Percentiles rank a stretch among this genome's conserved stretches.
Evolutionary conservation across 2,329 filamentous ascomycete genomes (phyloP).

Genomic region (Ramularia collo-cygni): DNA sequence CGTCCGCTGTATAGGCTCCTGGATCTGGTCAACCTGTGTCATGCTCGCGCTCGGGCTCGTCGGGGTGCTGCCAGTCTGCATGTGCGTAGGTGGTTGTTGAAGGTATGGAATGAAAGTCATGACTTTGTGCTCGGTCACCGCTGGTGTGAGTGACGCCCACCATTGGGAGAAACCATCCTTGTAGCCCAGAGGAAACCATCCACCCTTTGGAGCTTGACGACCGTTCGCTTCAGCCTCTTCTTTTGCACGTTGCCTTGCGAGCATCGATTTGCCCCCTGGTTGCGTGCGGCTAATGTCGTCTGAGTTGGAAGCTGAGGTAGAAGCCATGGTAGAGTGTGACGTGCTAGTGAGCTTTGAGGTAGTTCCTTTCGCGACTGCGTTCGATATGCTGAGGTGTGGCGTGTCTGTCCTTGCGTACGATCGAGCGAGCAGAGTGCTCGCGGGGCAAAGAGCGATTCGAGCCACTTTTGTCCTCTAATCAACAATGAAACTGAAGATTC

Average conservation of each 20-base stretch:
- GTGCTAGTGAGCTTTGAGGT: background rate
- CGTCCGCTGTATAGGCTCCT: conserved; percentile 37
- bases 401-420: background rate
- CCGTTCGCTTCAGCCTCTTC: conserved; percentile 20
- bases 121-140: conserved; percentile 79
- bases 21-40: conserved; percentile 33
- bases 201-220: conserved; percentile 13
- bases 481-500: too few species aligned
- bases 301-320: conserved; percentile 18
- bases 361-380: too few species aligned
- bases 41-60: conserved; percentile 37
- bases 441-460: conserved; percentile 1
- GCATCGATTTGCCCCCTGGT: conserved; percentile 25
- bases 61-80: conserved; percentile 53
- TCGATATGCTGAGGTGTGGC: too few species aligned
- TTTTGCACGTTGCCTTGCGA: conserved; percentile 29
- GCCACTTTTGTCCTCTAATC: background rate
- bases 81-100: conserved; percentile 61
- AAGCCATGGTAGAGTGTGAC: conserved; percentile 28
- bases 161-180: conserved; percentile 89
- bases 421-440: conserved; percentile 3
- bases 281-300: conserved; percentile 12
- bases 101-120: conserved; percentile 80
- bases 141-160: conserved; percentile 82
- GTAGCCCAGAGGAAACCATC: conserved; percentile 74